Evolutionary conservation across 768 basidiomycete species (phyloP).

Genomic region (Suillus ampliporus): DNA sequence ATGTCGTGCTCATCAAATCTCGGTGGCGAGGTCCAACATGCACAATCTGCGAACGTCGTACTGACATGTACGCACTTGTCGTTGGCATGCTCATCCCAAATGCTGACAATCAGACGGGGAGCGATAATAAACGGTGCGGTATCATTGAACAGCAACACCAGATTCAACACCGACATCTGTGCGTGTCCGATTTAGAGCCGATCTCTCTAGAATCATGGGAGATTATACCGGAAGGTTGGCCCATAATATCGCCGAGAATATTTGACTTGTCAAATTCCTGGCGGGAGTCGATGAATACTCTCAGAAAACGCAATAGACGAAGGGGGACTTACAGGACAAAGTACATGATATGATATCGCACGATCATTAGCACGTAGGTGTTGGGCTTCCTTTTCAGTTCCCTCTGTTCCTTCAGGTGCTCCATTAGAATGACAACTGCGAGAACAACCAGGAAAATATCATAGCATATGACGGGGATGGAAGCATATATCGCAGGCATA

Average conservation of each 20-base stretch:
- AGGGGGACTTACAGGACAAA: background rate
- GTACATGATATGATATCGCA: background rate
- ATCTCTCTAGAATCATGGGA: background rate
- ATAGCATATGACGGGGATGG: background rate
- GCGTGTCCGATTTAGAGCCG: background rate
- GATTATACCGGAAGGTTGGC: background rate
- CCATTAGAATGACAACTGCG: background rate
- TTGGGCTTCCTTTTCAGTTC: background rate
- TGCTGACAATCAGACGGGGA: background rate
- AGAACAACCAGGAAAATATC: background rate
- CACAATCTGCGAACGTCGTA: background rate
- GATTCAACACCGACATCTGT: background rate
- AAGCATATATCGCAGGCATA: constrained; percentile 2
- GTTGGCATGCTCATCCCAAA: background rate
- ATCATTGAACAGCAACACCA: background rate
- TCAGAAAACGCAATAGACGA: background rate
- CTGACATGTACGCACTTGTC: background rate
- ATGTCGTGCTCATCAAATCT: background rate
- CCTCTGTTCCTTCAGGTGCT: background rate
- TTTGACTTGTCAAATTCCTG: background rate
- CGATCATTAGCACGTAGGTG: background rate
- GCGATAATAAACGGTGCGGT: background rate
- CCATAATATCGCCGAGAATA: background rate
- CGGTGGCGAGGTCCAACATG: background rate
- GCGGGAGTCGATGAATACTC: background rate